Evolutionary conservation across 495 filamentous ascomycete species (phyloP), one percentile per base, ranked within the genome.

Genomic region (Daldinia caldariorum): DNA sequence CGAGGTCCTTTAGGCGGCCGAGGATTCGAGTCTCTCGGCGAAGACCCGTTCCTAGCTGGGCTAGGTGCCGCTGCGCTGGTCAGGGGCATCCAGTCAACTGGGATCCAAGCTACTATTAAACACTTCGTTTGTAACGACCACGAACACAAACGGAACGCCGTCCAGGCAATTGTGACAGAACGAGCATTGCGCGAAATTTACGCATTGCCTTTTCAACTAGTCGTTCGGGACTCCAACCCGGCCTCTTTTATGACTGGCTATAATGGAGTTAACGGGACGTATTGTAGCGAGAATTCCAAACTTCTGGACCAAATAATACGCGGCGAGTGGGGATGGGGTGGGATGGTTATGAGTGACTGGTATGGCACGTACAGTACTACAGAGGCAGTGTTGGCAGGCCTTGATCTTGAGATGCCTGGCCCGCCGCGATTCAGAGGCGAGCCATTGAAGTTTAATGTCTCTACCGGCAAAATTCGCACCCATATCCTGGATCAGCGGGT

Each of bases 51-150:
- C 8, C 82, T 94, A 2, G 86, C 90, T 4, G 92, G 92, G 0
- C 83, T 83, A 5, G 79, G 90, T 22, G 90, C 91, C 18, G 90
- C 89, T 0, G 79, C 87, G 45, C 81, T 90, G 34, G 86, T 89
- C 64, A 87, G 87, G 67, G 90, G 91, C 10, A 85, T 94, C 41
- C 90, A 94, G 75, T 84, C 83, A 35, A 89, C 86, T 39, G 89
- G 90, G 3, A 86, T 94, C 22, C 87, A 86, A 22, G 89, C 91
- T 0, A 91, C 89, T 0, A 80, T 92, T 54, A 94, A 94, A 82
- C 92, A 94, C 74, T 94, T 92, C 72, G 88, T 91, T n/a, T 89
- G 87, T 67, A 94, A 94, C 75, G 92, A 94, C 72, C 89, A 91
- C 73, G 91, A 94, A 72, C 87, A 91, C 62, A 86, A 88, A 77